Evolutionary conservation across 371 early-diverging fungal genomes (phyloP), one percentile per base, ranked within the genome.

Genomic region (Parasitella parasitica): DNA sequence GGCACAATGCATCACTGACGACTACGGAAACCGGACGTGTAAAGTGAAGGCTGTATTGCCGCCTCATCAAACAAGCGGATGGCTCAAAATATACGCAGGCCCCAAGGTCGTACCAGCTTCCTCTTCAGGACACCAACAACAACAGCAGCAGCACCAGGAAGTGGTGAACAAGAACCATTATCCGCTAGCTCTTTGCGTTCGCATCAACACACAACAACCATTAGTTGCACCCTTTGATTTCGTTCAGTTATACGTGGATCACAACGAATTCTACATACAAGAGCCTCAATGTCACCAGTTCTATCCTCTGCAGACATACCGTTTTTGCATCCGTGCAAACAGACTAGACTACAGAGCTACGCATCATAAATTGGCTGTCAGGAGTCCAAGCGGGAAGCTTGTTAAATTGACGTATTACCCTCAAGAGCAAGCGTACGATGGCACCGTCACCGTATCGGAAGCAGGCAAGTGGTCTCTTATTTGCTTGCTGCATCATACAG

Each of bases 261-360:
- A 57, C 4, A 61, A 74, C 43, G 78, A 78, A 36, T 75, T 78
- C 39, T 77, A 77, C 46, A 59, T 81, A 3, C 72, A 78, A 13
- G 72, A 78, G 22, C 81, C 81, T 0, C 81, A 81, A 55, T 81
- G 81, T 16, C 69, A 77, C 32, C 66, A 67, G 13, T 67, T 81
- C n/a, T 78, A 71, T 41, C 78, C 78, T 12, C 48, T 76, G 22
- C 81, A 81, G 27, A 66, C 55, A 15, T 81, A 78, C 39, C 66
- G 66, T 22, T 81, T 81, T 27, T 49, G 67, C 22, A 68, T 80
- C 28, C 37, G 37, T 9, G 59, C 41, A 0, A 55, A 55, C 38
- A 58, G 70, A 27, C 22, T 38, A 20, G 62, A 61, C 16, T 64
- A 66, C 3, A 34, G 48, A 11, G 52, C 61, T 2, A 32, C 55